Conservation (phyloP, 306 rosid species). For the Cucurbita moschata region DNA sequence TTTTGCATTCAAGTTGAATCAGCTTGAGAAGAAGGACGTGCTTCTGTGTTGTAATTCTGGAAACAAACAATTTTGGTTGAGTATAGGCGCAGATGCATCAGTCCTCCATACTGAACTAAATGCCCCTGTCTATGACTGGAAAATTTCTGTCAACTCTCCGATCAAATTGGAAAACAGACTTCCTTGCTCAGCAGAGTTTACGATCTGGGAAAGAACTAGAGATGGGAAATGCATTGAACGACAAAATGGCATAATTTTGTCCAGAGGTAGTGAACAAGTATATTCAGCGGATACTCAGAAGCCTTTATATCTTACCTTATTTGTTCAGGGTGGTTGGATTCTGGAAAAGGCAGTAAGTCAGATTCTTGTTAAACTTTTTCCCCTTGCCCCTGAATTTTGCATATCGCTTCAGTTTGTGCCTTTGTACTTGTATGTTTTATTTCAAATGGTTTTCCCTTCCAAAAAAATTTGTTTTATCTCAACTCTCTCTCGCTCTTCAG, state of each 20-base stretch:
- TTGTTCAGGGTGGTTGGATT: constrained; percentile 79
- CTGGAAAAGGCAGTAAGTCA: constrained; percentile 66
- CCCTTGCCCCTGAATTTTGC: background rate
- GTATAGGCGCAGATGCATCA: constrained; percentile 79
- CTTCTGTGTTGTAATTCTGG: constrained; percentile 55
- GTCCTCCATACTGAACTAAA: constrained; percentile 89
- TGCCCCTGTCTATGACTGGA: constrained; percentile 92
- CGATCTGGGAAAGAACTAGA: constrained; percentile 55
- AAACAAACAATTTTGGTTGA: constrained; percentile 65
- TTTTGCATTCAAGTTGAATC: constrained; percentile 57
- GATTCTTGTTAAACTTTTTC: constrained; percentile 1
- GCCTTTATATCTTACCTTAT: constrained; percentile 60
- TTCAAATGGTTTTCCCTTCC: background rate
- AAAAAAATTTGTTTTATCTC: background rate
- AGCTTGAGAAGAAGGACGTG: constrained; percentile 82
- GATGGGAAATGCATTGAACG: constrained; percentile 55
- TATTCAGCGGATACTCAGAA: constrained; percentile 81
- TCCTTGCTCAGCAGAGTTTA: constrained; percentile 81
- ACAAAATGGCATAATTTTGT: constrained; percentile 47
- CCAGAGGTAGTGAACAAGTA: constrained; percentile 62
- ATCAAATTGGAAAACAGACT: constrained; percentile 82
- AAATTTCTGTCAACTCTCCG: constrained; percentile 69
- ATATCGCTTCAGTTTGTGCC: background rate
- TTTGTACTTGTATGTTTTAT: background rate
- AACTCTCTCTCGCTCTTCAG: background rate